A percentile compares a stretch with the other conserved stretches of the same genome.
These are phyloP conservation scores for Trichosporon ovoides DNA, from an alignment of 1,284 basidiomycete genomes.

Conservation along the genomic window DNA sequence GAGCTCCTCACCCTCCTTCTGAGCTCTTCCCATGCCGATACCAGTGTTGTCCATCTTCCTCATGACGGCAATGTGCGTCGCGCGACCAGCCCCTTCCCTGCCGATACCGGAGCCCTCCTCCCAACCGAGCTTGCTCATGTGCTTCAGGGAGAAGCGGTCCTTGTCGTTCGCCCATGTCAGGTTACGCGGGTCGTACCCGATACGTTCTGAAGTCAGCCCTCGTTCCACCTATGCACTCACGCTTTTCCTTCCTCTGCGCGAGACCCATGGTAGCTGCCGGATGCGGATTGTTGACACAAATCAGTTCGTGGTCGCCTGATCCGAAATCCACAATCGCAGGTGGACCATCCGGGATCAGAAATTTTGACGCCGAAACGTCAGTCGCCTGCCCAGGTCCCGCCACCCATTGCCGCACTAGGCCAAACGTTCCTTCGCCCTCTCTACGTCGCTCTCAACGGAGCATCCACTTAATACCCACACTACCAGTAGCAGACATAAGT, in stretches of 20 bases:
- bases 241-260: conserved; percentile 48
- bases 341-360: conserved; percentile 19
- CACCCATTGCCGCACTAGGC: conserved; percentile 9
- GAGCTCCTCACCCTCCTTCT: conserved; percentile 46
- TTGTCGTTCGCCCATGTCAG: conserved; percentile 49
- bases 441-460: conserved; percentile 1
- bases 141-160: conserved; percentile 48
- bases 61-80: conserved; percentile 48
- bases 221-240: conserved; percentile 19
- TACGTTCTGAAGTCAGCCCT: conserved; percentile 33
- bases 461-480: conserved; percentile 4
- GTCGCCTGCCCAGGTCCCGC: conserved; percentile 4
- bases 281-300: conserved; percentile 9
- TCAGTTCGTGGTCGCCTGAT: conserved; percentile 19
- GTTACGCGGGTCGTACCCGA: conserved; percentile 49
- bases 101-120: conserved; percentile 42
- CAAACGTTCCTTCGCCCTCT: neutral
- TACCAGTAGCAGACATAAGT: conserved; percentile 8
- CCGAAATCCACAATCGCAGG: conserved; percentile 6
- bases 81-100: conserved; percentile 37
- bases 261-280: conserved; percentile 43
- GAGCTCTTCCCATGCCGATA: conserved; percentile 47
- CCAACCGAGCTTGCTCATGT: conserved; percentile 49
- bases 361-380: conserved; percentile 17
- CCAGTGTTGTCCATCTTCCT: conserved; percentile 47